Evolutionary conservation across 176 grass and related monocot genomes (phyloP).

Genomic region (Calamus simplicifolius): DNA sequence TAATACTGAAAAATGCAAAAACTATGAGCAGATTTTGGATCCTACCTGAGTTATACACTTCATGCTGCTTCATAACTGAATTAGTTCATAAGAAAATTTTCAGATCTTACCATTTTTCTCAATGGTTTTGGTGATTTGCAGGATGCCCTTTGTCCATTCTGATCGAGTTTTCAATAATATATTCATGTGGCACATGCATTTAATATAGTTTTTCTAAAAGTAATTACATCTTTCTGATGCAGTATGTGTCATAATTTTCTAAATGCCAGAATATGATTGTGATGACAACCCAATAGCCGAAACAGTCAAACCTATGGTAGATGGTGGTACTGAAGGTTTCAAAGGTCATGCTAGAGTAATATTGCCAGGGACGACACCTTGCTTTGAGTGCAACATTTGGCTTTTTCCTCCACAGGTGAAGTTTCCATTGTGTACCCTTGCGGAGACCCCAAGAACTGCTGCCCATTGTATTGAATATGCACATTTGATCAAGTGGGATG

Average conservation of each 20-base stretch:
- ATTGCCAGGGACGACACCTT: constrained; percentile 83
- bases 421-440: constrained; percentile 91
- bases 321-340: constrained; percentile 96
- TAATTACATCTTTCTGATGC: background rate
- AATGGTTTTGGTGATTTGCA: too few relatives aligned
- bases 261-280: constrained; percentile 70
- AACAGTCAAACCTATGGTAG: constrained; percentile 87
- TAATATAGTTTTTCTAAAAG: background rate
- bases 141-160: too few relatives aligned
- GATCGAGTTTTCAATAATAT: too few relatives aligned
- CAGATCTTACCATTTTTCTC: too few relatives aligned
- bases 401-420: constrained; percentile 97
- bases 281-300: constrained; percentile 56
- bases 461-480: constrained; percentile 99
- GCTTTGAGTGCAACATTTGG: constrained; percentile 99
- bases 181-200: too few relatives aligned
- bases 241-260: constrained; percentile 4
- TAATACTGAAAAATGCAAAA: too few relatives aligned
- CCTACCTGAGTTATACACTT: too few relatives aligned
- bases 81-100: too few relatives aligned
- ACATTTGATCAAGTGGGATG: constrained; percentile 98
- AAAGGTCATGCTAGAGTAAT: constrained; percentile 97
- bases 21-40: too few relatives aligned
- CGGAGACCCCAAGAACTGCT: constrained; percentile 92
- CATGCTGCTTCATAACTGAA: too few relatives aligned